A percentile compares a stretch with the other conserved stretches of the same genome.
phyloP scores from a whole-genome alignment of 139 green algal genomes.

The Coelastrella sp. region DNA sequence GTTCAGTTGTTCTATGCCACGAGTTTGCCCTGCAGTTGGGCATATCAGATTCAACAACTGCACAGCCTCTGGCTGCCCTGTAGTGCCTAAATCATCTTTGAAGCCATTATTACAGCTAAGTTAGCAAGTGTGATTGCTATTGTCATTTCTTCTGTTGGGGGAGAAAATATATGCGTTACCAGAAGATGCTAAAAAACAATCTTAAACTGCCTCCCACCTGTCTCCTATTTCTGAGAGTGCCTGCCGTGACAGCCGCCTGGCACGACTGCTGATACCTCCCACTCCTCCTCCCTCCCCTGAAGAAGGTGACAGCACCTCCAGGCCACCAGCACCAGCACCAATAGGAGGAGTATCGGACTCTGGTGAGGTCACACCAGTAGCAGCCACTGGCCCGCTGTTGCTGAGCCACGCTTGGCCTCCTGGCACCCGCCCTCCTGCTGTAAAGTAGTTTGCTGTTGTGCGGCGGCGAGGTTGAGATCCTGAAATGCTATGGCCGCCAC shows the following conservation, averaged over 20 bases:
- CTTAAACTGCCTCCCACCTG: not conserved
- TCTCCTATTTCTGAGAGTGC: constrained; percentile 14
- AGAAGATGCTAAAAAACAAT: too few relatives aligned
- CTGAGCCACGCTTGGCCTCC: not conserved
- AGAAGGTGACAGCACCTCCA: not conserved
- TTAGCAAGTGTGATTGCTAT: too few relatives aligned
- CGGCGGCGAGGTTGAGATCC: not conserved
- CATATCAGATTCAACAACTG: too few relatives aligned
- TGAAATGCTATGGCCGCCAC: not conserved
- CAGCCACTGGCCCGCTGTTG: not conserved
- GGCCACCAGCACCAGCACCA: not conserved
- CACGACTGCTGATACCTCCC: not conserved
- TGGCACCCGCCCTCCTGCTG: not conserved
- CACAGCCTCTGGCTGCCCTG: too few relatives aligned
- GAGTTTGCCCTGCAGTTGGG: too few relatives aligned
- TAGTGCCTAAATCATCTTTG: too few relatives aligned
- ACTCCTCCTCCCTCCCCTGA: not conserved
- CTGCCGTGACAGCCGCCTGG: constrained; percentile 28
- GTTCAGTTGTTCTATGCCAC: too few relatives aligned
- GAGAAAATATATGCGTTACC: too few relatives aligned
- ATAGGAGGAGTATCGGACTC: constrained; percentile 5
- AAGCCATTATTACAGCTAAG: too few relatives aligned
- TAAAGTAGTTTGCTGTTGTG: constrained; percentile 21
- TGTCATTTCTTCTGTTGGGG: not conserved
- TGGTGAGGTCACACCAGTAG: not conserved